These are phyloP conservation scores for Penicillium sclerotigenum DNA, from an alignment of 2,329 filamentous ascomycete genomes.

Conservation along the genomic window DNA sequence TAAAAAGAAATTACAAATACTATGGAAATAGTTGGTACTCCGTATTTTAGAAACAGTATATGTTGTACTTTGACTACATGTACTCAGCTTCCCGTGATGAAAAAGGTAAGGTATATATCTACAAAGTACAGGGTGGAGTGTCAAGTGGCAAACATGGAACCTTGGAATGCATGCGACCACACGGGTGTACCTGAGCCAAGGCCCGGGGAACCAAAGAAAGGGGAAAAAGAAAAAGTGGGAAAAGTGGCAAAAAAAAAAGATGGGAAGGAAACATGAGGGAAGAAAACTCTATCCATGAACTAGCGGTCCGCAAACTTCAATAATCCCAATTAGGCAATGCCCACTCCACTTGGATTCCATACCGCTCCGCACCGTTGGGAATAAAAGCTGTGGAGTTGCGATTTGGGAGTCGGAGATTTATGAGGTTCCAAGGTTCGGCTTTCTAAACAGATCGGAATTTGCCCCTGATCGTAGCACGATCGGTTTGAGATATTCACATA, in stretches of 20 bases:
- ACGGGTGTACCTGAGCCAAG: constrained; percentile 12
- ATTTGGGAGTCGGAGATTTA: constrained; percentile 7
- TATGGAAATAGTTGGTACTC: background rate
- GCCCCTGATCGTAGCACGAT: background rate
- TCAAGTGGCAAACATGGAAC: background rate
- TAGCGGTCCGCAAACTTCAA: constrained; percentile 18
- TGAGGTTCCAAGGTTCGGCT: background rate
- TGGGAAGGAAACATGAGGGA: constrained; percentile 19
- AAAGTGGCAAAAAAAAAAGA: background rate
- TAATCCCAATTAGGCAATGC: constrained; percentile 11
- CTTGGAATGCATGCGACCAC: background rate
- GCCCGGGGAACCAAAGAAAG: constrained; percentile 7
- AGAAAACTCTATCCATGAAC: constrained; percentile 15
- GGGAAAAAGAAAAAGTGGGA: constrained; percentile 9
- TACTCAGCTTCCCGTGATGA: background rate
- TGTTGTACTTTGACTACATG: background rate
- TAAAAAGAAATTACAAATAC: constrained; percentile 1
- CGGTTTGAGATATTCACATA: background rate
- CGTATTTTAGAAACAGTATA: background rate
- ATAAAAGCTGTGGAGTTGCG: constrained; percentile 14
- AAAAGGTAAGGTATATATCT: background rate
- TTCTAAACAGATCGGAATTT: constrained; percentile 1
- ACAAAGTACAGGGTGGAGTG: background rate
- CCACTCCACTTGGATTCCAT: constrained; percentile 15
- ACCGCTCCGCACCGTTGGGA: constrained; percentile 26